Base-by-base conservation (phyloP, 2,329 filamentous ascomycete species). In the Drechslerella stenobrocha region DNA sequence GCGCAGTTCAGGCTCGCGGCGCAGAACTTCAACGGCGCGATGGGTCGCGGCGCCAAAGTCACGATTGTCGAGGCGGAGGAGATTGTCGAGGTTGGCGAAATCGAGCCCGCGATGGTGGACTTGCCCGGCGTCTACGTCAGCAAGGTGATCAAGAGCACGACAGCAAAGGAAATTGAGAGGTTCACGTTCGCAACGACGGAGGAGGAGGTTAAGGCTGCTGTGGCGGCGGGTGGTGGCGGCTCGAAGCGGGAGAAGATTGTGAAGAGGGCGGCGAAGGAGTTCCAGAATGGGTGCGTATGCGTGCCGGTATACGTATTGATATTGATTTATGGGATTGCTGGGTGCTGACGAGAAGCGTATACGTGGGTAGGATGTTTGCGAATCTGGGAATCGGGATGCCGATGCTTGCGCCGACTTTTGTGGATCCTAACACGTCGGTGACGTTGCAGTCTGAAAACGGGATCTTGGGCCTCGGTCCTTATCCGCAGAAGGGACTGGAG, bases 1-100 rank as follows among this genome's bases (percentile, higher is more conserved):
- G 90, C 87, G 74, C 82, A 89, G 35, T 93, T 95, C 79, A 81
- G 87, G 75, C 87, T 88, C 76, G 87, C 87, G 0, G 89, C 87
- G 28, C 88, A 88, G 75, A 84, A 86, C 0, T 90, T 89, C 70
- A 87, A 84, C 0, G 82, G 84, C 3, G 81, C 89, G 70, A 89
- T 90, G 87, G 89, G 87, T 65, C 91, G 92, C 77, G 89, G 89
- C 0, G 89, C 88, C 0, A 83, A 82, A 47, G 74, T 88, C 35
- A 87, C 88, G 23, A 91, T 95, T 37, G 88, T 93, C 34, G 89
- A 95, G 75, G 89, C 89, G 1, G 89, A 95, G 74, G 82, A 92
- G 70, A 90, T 95, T 64, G 89, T 95, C 52, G 84, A 87, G 1
- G 76, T 84, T 1, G 89, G 89, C 22, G 82, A 83, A 1, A 86